These are phyloP conservation scores for Rhodotorula kratochvilovae DNA, from an alignment of 768 basidiomycete genomes.

Conservation along the genomic window DNA sequence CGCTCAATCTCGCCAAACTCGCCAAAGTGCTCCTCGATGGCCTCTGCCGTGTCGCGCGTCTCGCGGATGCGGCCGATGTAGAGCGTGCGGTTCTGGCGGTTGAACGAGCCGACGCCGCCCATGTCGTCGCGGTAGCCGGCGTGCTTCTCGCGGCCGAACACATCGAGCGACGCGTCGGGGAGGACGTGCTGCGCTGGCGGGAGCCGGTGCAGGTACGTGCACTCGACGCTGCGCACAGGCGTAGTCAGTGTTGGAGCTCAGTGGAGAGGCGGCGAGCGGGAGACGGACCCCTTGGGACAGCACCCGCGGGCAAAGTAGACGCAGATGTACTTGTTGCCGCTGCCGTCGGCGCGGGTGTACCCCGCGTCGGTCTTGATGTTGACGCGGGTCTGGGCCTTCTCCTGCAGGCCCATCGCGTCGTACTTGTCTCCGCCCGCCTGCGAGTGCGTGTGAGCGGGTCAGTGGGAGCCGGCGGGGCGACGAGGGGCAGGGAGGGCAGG, in stretches of 20 bases:
- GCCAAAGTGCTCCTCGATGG: conserved; percentile 82
- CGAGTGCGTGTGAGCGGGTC: background rate
- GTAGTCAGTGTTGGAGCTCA: too few relatives aligned
- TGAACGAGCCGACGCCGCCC: conserved; percentile 98
- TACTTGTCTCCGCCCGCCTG: conserved; percentile 96
- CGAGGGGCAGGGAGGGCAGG: background rate
- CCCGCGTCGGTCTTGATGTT: conserved; percentile 82
- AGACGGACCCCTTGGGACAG: conserved; percentile 75
- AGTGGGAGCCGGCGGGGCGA: background rate
- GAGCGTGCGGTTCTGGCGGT: conserved; percentile 84
- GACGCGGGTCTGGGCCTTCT: conserved; percentile 88
- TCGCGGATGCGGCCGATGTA: conserved; percentile 86
- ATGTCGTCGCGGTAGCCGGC: conserved; percentile 97
- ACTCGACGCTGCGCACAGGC: conserved; percentile 56
- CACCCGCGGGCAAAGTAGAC: conserved; percentile 94
- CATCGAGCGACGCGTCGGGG: conserved; percentile 90
- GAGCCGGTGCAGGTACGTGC: conserved; percentile 87
- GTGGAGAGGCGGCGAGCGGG: background rate
- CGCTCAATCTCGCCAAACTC: conserved; percentile 93
- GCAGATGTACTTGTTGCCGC: conserved; percentile 86
- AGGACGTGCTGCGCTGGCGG: conserved; percentile 58
- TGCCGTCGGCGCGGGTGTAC: conserved; percentile 89
- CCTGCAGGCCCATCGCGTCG: conserved; percentile 88
- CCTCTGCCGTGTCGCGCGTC: conserved; percentile 56
- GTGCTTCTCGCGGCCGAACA: conserved; percentile 95